Conservation (phyloP, 352 stramenopile species). For the Peronospora farinosa region DNA sequence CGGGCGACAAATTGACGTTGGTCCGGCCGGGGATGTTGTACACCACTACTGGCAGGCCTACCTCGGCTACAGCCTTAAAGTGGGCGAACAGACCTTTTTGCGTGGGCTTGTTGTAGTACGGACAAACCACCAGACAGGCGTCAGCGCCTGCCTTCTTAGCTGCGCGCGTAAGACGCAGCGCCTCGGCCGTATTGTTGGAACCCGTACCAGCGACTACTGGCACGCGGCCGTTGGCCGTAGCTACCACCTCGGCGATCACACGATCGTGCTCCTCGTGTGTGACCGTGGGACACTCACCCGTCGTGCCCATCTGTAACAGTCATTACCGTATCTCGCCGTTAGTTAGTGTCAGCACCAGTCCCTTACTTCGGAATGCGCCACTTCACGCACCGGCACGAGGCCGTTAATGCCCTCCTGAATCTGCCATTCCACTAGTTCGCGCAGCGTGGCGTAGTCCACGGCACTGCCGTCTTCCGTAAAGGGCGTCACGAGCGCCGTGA, state of each 20-base stretch:
- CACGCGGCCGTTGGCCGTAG: conserved; percentile 73
- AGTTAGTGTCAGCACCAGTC: not conserved
- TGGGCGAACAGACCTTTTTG: conserved; percentile 93
- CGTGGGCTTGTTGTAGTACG: conserved; percentile 99
- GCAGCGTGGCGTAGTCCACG: conserved; percentile 92
- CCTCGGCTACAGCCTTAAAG: conserved; percentile 86
- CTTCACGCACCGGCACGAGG: conserved; percentile 84
- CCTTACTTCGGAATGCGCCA: not conserved
- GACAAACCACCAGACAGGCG: conserved; percentile 93
- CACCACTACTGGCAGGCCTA: conserved; percentile 91
- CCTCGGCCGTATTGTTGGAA: conserved; percentile 89
- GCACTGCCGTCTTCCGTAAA: conserved; percentile 87
- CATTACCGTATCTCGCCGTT: conserved; percentile 7
- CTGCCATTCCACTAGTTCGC: conserved; percentile 89
- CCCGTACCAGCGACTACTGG: conserved; percentile 94
- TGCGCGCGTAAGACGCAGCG: conserved; percentile 77
- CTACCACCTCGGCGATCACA: conserved; percentile 89
- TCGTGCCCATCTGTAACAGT: conserved; percentile 87
- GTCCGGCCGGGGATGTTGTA: conserved; percentile 98
- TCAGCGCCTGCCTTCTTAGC: conserved; percentile 91
- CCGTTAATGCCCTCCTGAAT: conserved; percentile 93
- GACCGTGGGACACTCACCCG: conserved; percentile 93
- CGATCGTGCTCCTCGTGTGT: conserved; percentile 92
- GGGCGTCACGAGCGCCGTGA: conserved; percentile 94
- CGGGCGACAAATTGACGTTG: conserved; percentile 91